phyloP scores from a whole-genome alignment of 164 flowering plant species.

The Aristolochia fimbriata region DNA sequence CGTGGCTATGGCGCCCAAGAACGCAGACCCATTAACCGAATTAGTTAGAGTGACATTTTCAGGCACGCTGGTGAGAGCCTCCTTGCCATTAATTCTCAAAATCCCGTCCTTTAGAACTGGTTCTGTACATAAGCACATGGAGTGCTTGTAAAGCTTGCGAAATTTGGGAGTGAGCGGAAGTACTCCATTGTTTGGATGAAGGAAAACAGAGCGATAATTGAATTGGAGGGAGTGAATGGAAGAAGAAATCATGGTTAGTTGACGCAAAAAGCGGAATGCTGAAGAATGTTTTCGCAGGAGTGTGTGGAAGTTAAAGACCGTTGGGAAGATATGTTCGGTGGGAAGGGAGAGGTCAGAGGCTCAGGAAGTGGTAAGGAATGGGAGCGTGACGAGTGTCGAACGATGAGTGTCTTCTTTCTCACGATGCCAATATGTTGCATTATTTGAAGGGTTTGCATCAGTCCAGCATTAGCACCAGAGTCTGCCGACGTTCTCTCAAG shows the following conservation, averaged over 20 bases:
- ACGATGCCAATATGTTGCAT: too few relatives aligned
- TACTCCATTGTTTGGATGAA: conserved; percentile 9
- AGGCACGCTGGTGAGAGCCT: conserved; percentile 36
- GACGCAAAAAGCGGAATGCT: neutral
- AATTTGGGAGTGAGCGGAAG: conserved; percentile 5
- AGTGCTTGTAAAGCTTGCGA: conserved; percentile 14
- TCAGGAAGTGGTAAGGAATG: too few relatives aligned
- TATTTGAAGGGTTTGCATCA: too few relatives aligned
- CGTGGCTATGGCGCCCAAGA: conserved; percentile 18
- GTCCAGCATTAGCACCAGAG: too few relatives aligned
- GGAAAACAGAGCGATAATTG: conserved; percentile 14
- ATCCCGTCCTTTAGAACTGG: conserved; percentile 28
- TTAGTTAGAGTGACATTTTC: conserved; percentile 37
- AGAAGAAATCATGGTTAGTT: conserved; percentile 6
- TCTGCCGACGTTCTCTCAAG: too few relatives aligned
- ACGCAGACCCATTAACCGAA: conserved; percentile 13
- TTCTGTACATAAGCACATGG: conserved; percentile 18
- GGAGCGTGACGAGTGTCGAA: too few relatives aligned
- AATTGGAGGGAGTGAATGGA: conserved; percentile 12
- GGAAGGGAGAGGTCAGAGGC: neutral
- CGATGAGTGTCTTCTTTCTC: too few relatives aligned
- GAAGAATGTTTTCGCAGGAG: neutral
- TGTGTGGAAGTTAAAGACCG: conserved; percentile 4
- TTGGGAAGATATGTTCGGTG: conserved; percentile 5
- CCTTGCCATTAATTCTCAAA: conserved; percentile 29